Conservation (phyloP, 441 rosid species). For the Corymbia citriodora region DNA sequence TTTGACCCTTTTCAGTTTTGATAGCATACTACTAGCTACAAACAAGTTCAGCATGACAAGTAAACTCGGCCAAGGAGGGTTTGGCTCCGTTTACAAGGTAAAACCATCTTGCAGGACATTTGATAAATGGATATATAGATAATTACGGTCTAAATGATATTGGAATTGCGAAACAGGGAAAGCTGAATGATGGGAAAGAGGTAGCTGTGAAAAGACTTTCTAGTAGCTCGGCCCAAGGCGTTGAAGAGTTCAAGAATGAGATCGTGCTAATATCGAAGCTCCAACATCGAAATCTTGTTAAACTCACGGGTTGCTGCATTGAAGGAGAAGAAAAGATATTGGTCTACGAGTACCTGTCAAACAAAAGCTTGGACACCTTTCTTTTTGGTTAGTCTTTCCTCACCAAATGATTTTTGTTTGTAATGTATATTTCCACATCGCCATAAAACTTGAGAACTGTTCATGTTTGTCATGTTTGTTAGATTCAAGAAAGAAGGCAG, state of each 20-base stretch:
- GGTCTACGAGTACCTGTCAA: neutral
- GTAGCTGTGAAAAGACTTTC: neutral
- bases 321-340: neutral
- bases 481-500: neutral
- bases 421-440: neutral
- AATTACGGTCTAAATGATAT: neutral
- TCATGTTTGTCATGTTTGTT: neutral
- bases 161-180: neutral
- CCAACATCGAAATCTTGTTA: neutral
- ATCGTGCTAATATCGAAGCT: neutral
- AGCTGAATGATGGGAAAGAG: neutral
- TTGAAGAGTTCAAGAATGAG: neutral
- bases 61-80: conserved; percentile 13
- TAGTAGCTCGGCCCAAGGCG: neutral
- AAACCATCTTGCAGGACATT: neutral
- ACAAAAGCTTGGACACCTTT: neutral
- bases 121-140: neutral
- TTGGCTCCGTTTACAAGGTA: neutral
- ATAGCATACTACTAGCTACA: neutral
- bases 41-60: neutral
- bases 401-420: neutral
- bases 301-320: neutral
- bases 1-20: neutral
- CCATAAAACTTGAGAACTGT: neutral
- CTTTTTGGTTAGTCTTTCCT: neutral